Percentiles rank a stretch among this genome's conserved stretches.
These are phyloP conservation scores for Leptoxyphium fumago DNA, from an alignment of 2,329 filamentous ascomycete genomes.

Conservation along the genomic window DNA sequence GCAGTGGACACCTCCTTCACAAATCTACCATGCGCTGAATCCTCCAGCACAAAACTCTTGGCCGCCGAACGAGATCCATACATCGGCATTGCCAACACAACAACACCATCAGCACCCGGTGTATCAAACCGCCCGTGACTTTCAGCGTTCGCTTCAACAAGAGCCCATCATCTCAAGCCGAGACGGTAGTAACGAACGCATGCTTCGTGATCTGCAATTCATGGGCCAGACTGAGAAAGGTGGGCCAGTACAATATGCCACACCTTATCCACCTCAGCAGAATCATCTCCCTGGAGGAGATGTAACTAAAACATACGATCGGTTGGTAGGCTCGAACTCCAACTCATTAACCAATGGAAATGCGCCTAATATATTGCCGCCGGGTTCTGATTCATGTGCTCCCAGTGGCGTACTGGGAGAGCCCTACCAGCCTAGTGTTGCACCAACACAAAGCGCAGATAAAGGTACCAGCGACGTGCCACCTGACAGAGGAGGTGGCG, in stretches of 20 bases:
- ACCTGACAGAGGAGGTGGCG: too few species aligned
- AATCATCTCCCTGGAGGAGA: too few species aligned
- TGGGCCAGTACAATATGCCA: not conserved
- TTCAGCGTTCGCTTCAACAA: constrained; percentile 23
- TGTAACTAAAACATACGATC: too few species aligned
- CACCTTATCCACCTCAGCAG: not conserved
- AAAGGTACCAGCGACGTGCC: too few species aligned
- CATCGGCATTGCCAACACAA: constrained; percentile 5
- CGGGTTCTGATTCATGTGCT: too few species aligned
- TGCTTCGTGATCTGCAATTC: constrained; percentile 14
- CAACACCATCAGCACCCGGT: constrained; percentile 18
- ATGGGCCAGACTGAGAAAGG: not conserved
- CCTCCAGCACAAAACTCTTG: constrained; percentile 1
- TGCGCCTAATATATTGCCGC: too few species aligned
- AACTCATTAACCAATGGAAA: too few species aligned
- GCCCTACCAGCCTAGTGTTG: too few species aligned
- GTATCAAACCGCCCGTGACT: constrained; percentile 31
- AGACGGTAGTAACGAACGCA: constrained; percentile 19
- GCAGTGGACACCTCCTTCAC: constrained; percentile 23
- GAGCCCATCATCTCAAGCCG: constrained; percentile 19
- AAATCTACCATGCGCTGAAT: constrained; percentile 8
- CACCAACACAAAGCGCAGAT: too few species aligned
- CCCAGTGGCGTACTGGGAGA: too few species aligned
- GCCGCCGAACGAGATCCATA: not conserved
- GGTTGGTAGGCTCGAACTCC: too few species aligned